Evolutionary conservation across 2,329 filamentous ascomycete species (phyloP).

Genomic region (Fusarium sp.): DNA sequence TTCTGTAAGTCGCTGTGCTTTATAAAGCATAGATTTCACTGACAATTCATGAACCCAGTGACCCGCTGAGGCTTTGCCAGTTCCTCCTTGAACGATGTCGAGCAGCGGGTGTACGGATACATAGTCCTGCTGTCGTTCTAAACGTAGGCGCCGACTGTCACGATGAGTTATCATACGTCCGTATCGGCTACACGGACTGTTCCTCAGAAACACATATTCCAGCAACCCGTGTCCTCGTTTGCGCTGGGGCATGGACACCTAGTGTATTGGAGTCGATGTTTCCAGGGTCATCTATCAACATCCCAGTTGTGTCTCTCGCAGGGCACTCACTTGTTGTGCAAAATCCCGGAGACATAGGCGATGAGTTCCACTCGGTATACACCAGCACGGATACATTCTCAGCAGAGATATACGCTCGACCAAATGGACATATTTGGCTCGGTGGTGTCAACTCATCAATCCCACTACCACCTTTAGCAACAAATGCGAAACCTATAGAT

Average conservation of each 20-base stretch:
- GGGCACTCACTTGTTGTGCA: conserved; percentile 78
- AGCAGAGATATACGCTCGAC: conserved; percentile 76
- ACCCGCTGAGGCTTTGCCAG: conserved; percentile 73
- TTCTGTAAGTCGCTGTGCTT: conserved; percentile 63
- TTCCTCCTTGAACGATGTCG: conserved; percentile 71
- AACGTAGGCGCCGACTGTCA: conserved; percentile 62
- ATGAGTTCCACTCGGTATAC: conserved; percentile 76
- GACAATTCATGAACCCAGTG: conserved; percentile 54
- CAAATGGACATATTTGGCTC: conserved; percentile 76
- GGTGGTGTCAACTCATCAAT: conserved; percentile 76
- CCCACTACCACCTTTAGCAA: conserved; percentile 64
- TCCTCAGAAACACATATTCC: conserved; percentile 64
- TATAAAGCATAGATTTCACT: neutral
- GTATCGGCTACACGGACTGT: conserved; percentile 57
- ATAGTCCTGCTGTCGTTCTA: conserved; percentile 70
- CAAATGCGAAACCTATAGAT: conserved; percentile 27
- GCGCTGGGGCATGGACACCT: conserved; percentile 78
- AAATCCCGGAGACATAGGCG: conserved; percentile 60
- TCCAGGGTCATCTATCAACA: conserved; percentile 59
- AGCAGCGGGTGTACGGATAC: conserved; percentile 71
- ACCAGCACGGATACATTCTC: conserved; percentile 70
- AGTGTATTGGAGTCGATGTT: conserved; percentile 74
- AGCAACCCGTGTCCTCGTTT: conserved; percentile 73
- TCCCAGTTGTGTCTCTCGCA: conserved; percentile 68
- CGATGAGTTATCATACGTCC: conserved; percentile 63